Evolutionary conservation across 257 asterid species (phyloP).

Genomic region (Anisodus acutangulus): DNA sequence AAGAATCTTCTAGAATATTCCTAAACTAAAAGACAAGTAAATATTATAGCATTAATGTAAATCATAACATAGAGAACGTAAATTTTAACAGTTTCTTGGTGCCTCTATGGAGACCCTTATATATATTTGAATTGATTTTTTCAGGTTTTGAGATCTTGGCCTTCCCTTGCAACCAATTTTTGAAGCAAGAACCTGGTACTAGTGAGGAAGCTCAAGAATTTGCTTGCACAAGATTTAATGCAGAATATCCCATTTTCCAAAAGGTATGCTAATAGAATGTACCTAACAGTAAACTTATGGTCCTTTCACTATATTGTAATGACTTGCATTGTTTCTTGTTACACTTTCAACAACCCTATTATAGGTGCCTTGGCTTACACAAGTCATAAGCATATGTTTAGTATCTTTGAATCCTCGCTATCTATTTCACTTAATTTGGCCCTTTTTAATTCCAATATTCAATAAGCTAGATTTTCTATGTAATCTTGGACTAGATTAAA

Average conservation of each 20-base stretch:
- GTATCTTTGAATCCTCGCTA: not conserved
- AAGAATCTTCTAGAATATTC: too few species aligned
- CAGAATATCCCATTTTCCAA: conserved; percentile 83
- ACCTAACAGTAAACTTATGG: not conserved
- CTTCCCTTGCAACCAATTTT: conserved; percentile 92
- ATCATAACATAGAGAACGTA: too few species aligned
- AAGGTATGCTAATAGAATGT: conserved; percentile 51
- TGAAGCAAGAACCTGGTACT: conserved; percentile 86
- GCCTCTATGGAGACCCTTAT: not conserved
- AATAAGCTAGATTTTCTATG: not conserved
- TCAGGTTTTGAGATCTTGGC: conserved; percentile 88
- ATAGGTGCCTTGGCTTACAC: conserved; percentile 8
- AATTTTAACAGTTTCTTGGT: not conserved
- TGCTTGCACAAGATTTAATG: conserved; percentile 87
- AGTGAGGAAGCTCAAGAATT: conserved; percentile 54
- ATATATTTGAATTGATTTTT: conserved; percentile 29
- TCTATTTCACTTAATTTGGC: not conserved
- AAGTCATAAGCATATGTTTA: conserved; percentile 6
- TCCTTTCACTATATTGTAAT: not conserved
- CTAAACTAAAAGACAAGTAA: too few species aligned
- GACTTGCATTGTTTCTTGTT: not conserved
- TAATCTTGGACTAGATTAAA: not conserved
- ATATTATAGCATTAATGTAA: too few species aligned
- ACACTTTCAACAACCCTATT: not conserved
- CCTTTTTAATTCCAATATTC: not conserved